phyloP scores from a whole-genome alignment of 305 asterid species.

The Fraxinus ornus region DNA sequence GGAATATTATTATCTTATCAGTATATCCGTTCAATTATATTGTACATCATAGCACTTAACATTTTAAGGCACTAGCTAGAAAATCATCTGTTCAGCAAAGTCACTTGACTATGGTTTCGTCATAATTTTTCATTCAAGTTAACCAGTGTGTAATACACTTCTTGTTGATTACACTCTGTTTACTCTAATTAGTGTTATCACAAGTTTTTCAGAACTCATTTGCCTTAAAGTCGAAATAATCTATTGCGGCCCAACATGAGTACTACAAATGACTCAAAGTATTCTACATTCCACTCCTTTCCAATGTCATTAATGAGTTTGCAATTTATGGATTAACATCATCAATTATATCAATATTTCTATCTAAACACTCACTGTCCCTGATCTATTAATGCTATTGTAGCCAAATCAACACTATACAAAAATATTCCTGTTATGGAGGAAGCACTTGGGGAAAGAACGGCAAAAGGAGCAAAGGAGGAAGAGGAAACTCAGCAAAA shows the following conservation, averaged over 20 bases:
- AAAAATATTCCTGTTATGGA: neutral
- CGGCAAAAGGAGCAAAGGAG: too few relatives aligned
- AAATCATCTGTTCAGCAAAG: neutral
- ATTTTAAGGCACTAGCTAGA: neutral
- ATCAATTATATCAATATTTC: slow-evolving; percentile 13
- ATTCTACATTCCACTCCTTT: neutral
- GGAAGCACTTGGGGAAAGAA: too few relatives aligned
- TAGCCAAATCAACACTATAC: slow-evolving; percentile 10
- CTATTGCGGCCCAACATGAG: neutral
- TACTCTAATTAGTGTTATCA: neutral
- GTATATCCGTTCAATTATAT: neutral
- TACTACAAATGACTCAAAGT: neutral
- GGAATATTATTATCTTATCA: neutral
- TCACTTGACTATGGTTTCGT: neutral
- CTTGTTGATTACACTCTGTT: neutral
- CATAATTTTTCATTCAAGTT: neutral
- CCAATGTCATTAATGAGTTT: neutral
- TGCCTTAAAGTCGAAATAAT: neutral
- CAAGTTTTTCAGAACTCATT: neutral
- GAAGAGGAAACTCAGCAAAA: too few relatives aligned
- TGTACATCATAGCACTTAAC: neutral
- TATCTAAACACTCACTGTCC: neutral
- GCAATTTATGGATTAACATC: slow-evolving; percentile 2
- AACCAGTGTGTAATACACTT: neutral
- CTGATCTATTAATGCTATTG: slow-evolving; percentile 10